These are phyloP conservation scores for Annulohypoxylon maeteangense DNA, from an alignment of 495 filamentous ascomycete genomes.

Conservation along the genomic window DNA sequence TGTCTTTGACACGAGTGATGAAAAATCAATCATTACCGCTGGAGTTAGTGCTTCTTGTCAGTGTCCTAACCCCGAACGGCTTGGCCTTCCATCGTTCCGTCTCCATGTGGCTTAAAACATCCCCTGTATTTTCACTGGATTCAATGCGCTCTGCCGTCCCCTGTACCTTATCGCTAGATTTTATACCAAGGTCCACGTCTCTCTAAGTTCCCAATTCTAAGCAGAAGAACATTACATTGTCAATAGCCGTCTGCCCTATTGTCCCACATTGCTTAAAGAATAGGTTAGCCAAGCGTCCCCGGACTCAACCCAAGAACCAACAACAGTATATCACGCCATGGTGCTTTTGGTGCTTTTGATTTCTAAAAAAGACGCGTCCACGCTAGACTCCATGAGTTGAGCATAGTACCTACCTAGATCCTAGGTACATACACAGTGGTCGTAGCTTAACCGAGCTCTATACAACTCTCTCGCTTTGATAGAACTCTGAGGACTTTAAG, in stretches of 20 bases:
- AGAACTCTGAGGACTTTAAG: not conserved
- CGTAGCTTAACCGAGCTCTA: not conserved
- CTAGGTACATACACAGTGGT: no score
- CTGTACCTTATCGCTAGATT: slow-evolving; percentile 31
- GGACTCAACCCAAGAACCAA: slow-evolving; percentile 21
- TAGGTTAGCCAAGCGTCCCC: slow-evolving; percentile 22
- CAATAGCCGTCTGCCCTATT: slow-evolving; percentile 36
- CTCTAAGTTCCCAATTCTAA: not conserved
- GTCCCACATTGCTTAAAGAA: slow-evolving; percentile 26
- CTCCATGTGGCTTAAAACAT: slow-evolving; percentile 15
- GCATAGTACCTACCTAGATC: no score
- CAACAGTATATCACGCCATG: slow-evolving; percentile 33
- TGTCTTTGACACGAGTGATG: not conserved
- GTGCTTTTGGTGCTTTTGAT: not conserved
- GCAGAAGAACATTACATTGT: slow-evolving; percentile 7
- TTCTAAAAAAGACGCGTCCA: slow-evolving; percentile 21
- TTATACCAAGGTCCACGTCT: slow-evolving; percentile 15
- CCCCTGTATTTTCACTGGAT: slow-evolving; percentile 12
- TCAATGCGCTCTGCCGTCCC: slow-evolving; percentile 19
- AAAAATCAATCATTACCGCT: not conserved
- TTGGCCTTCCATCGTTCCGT: slow-evolving; percentile 9
- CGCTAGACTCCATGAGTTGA: slow-evolving; percentile 20
- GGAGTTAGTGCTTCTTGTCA: not conserved
- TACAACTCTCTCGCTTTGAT: not conserved
- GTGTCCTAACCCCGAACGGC: slow-evolving; percentile 18